phyloP scores from a whole-genome alignment of 2,329 filamentous ascomycete species.

The Coniella lustricola region DNA sequence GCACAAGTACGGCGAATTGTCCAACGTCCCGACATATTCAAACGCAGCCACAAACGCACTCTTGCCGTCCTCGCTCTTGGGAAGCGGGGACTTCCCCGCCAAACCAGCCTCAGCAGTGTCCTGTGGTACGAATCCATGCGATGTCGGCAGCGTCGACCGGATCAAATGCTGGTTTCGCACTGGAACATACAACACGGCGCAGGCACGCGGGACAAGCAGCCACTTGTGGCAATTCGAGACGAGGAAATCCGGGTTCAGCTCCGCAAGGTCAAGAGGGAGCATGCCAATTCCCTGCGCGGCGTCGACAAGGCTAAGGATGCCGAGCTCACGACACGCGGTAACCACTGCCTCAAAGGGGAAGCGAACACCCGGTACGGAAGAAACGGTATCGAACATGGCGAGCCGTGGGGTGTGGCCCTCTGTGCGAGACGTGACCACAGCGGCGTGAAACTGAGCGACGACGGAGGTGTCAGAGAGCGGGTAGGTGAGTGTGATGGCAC shows the following conservation, averaged over 20 bases:
- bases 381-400: constrained; percentile 74
- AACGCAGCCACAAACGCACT: constrained; percentile 63
- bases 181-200: constrained; percentile 75
- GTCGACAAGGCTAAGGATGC: constrained; percentile 69
- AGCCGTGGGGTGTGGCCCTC: constrained; percentile 58
- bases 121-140: constrained; percentile 62
- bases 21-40: constrained; percentile 68
- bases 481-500: constrained; percentile 56
- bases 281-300: constrained; percentile 82
- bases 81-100: constrained; percentile 36
- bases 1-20: constrained; percentile 65
- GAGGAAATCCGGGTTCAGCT: constrained; percentile 76
- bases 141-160: constrained; percentile 68
- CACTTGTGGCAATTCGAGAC: constrained; percentile 87
- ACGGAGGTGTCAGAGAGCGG: constrained; percentile 66
- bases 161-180: constrained; percentile 68
- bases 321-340: constrained; percentile 55
- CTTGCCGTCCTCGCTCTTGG: constrained; percentile 30
- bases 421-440: constrained; percentile 44
- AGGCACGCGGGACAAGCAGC: constrained; percentile 74
- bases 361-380: constrained; percentile 68
- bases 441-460: constrained; percentile 50
- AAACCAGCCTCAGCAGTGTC: constrained; percentile 21
- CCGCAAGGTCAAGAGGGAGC: constrained; percentile 59
- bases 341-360: constrained; percentile 71